These are phyloP conservation scores for Fistulinella prunicolor DNA, from an alignment of 768 basidiomycete genomes.

Conservation along the genomic window DNA sequence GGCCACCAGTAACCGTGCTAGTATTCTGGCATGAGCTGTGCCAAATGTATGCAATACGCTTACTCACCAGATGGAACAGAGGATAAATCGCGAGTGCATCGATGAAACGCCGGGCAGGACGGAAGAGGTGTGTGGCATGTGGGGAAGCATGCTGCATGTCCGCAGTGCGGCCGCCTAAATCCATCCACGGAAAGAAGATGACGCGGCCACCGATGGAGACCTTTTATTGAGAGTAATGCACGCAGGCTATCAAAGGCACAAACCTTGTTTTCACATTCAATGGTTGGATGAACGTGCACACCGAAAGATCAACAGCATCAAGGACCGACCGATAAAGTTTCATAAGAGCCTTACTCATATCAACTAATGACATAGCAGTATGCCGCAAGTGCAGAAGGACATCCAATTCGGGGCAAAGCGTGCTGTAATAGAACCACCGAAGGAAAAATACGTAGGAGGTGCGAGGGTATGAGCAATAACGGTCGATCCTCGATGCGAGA, in stretches of 20 bases:
- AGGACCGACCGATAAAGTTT: constrained; percentile 26
- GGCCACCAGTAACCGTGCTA: constrained; percentile 1
- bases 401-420: constrained; percentile 10
- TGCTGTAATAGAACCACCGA: constrained; percentile 24
- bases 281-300: constrained; percentile 20
- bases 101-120: not conserved
- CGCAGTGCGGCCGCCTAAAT: constrained; percentile 24
- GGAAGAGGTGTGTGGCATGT: constrained; percentile 1
- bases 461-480: constrained; percentile 3
- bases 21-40: constrained; percentile 12
- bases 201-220: constrained; percentile 16
- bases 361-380: constrained; percentile 21
- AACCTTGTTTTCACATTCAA: constrained; percentile 18
- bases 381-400: constrained; percentile 12
- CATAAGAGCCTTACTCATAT: constrained; percentile 27
- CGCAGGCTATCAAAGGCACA: constrained; percentile 22
- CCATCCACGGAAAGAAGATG: constrained; percentile 7
- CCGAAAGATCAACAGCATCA: constrained; percentile 28
- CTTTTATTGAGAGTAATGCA: constrained; percentile 20
- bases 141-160: constrained; percentile 14
- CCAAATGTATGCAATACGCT: not conserved
- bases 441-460: constrained; percentile 10
- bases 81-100: not conserved
- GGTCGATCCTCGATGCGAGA: constrained; percentile 22
- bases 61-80: not conserved